These are phyloP conservation scores for Teratosphaeria nubilosa DNA, from an alignment of 2,329 filamentous ascomycete genomes.

Conservation along the genomic window DNA sequence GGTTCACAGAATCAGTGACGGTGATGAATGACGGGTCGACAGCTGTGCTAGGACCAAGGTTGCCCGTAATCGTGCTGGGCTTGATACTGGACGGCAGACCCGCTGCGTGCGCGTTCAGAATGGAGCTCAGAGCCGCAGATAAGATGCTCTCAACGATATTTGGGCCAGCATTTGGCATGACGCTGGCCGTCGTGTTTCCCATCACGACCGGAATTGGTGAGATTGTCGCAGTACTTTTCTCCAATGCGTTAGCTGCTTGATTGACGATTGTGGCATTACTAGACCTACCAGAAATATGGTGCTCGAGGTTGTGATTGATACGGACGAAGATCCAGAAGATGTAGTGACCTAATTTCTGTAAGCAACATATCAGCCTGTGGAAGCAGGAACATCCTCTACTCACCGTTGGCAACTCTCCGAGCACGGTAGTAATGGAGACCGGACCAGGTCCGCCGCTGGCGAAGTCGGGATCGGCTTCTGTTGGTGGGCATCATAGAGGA, in stretches of 20 bases:
- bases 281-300: too few relatives aligned
- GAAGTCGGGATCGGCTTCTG: background rate
- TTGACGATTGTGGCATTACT: too few relatives aligned
- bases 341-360: too few relatives aligned
- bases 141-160: background rate
- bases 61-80: background rate
- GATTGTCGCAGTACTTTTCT: background rate
- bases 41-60: background rate
- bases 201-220: background rate
- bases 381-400: too few relatives aligned
- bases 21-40: background rate
- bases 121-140: background rate
- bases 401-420: too few relatives aligned
- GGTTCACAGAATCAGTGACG: background rate
- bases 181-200: background rate
- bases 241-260: background rate
- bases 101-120: background rate
- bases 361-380: too few relatives aligned
- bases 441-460: too few relatives aligned
- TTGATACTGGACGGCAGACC: background rate
- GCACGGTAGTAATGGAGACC: too few relatives aligned
- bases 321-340: too few relatives aligned
- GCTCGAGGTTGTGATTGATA: too few relatives aligned
- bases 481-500: background rate
- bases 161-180: background rate